phyloP scores from a whole-genome alignment of 345 rosid species.

The Nasturtium officinale region DNA sequence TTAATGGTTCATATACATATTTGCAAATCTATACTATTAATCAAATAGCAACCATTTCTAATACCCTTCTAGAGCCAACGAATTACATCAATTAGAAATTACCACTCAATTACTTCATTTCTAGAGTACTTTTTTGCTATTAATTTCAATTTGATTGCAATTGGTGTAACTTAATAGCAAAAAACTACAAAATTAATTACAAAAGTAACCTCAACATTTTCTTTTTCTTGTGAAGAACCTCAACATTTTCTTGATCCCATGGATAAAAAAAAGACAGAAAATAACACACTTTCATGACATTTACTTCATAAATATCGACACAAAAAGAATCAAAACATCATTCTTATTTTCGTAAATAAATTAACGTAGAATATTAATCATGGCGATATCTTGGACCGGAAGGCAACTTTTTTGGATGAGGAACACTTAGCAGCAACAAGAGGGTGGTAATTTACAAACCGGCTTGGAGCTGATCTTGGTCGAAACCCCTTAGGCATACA shows the following conservation, averaged over 20 bases:
- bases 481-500: constrained; percentile 84
- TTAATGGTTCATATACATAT: too few species aligned
- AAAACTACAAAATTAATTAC: too few species aligned
- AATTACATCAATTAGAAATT: too few species aligned
- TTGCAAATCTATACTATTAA: too few species aligned
- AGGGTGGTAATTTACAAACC: constrained; percentile 72
- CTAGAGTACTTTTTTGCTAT: too few species aligned
- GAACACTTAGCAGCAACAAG: constrained; percentile 56
- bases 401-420: constrained; percentile 15
- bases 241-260: neutral
- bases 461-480: constrained; percentile 84
- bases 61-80: too few species aligned
- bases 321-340: constrained; percentile 28
- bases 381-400: constrained; percentile 36
- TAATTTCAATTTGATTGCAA: too few species aligned
- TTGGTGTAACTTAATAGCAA: too few species aligned
- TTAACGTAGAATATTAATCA: neutral
- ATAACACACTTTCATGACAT: constrained; percentile 17
- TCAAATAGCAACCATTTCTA: too few species aligned
- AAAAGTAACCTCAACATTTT: neutral
- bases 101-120: too few species aligned
- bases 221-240: too few species aligned
- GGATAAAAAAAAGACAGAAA: neutral
- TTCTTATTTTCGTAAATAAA: constrained; percentile 12
- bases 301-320: constrained; percentile 11